Evolutionary conservation across 305 asterid genomes (phyloP).

Genomic region (Solanum hybrid): DNA sequence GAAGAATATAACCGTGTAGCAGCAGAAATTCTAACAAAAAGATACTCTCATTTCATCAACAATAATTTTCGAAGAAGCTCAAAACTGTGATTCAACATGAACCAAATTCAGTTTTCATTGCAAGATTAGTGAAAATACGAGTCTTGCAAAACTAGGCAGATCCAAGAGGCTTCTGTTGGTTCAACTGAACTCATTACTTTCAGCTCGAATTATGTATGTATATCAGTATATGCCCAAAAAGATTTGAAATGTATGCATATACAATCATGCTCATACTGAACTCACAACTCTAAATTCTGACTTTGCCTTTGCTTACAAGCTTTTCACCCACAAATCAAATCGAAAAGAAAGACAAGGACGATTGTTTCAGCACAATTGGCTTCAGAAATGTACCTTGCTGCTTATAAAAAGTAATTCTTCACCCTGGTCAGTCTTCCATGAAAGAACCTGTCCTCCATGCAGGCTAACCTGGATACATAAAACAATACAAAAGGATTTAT

Average conservation of each 20-base stretch:
- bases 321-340: not conserved
- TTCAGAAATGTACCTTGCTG: slow-evolving; percentile 36
- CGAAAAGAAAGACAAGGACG: not conserved
- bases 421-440: slow-evolving; percentile 61
- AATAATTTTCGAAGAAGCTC: not conserved
- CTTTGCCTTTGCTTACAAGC: not conserved
- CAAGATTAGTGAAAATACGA: not conserved
- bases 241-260: not conserved
- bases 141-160: not conserved
- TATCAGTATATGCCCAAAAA: not conserved
- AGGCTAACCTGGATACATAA: slow-evolving; percentile 50
- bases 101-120: not conserved
- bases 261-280: not conserved
- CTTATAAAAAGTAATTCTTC: slow-evolving; percentile 68
- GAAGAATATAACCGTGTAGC: not conserved
- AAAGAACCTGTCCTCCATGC: slow-evolving; percentile 87
- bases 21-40: not conserved
- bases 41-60: not conserved
- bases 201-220: not conserved
- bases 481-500: not conserved
- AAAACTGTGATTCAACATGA: not conserved
- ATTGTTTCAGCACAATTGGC: not conserved
- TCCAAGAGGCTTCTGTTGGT: not conserved
- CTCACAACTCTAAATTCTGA: not conserved
- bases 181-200: not conserved